phyloP scores from a whole-genome alignment of 1,139 yeast genomes.

The Trichomonascaceae sp. region DNA sequence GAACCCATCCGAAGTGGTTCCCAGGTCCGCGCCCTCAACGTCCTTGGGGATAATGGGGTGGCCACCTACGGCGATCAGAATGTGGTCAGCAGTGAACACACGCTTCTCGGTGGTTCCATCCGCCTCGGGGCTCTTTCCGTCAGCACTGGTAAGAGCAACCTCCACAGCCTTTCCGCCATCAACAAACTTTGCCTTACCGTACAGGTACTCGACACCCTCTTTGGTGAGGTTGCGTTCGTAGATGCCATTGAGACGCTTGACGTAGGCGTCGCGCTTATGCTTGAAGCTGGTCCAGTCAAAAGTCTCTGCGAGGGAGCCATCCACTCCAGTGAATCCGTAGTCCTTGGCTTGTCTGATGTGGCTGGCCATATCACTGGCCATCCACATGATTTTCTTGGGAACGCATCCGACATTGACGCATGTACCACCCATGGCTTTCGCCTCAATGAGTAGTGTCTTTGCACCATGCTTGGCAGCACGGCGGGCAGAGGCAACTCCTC shows the following conservation, averaged over 20 bases:
- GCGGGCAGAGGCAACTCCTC: slow-evolving; percentile 96
- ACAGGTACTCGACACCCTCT: slow-evolving; percentile 79
- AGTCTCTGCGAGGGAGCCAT: slow-evolving; percentile 33
- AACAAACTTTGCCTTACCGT: slow-evolving; percentile 73
- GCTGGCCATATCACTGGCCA: slow-evolving; percentile 80
- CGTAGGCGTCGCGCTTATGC: slow-evolving; percentile 82
- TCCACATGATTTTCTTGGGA: slow-evolving; percentile 98
- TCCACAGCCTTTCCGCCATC: slow-evolving; percentile 47
- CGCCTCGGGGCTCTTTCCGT: no score
- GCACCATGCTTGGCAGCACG: slow-evolving; percentile 94
- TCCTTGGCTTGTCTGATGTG: slow-evolving; percentile 60
- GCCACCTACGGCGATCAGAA: slow-evolving; percentile 92
- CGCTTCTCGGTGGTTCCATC: slow-evolving; percentile 30
- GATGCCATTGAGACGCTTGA: slow-evolving; percentile 77
- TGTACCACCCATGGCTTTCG: slow-evolving; percentile 80
- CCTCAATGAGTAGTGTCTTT: slow-evolving; percentile 70
- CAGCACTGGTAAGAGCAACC: slow-evolving; percentile 47
- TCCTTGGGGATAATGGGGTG: slow-evolving; percentile 56
- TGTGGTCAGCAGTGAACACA: slow-evolving; percentile 63
- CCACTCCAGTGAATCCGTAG: slow-evolving; percentile 57
- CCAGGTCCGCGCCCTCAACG: slow-evolving; percentile 71
- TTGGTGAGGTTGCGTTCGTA: slow-evolving; percentile 75
- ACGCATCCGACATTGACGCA: slow-evolving; percentile 99
- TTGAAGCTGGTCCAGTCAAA: slow-evolving; percentile 78
- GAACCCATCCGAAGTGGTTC: slow-evolving; percentile 86